A percentile compares a stretch with the other conserved stretches of the same genome.
phyloP scores from a whole-genome alignment of 148 eudicot genomes.

The Rhododendron molle region DNA sequence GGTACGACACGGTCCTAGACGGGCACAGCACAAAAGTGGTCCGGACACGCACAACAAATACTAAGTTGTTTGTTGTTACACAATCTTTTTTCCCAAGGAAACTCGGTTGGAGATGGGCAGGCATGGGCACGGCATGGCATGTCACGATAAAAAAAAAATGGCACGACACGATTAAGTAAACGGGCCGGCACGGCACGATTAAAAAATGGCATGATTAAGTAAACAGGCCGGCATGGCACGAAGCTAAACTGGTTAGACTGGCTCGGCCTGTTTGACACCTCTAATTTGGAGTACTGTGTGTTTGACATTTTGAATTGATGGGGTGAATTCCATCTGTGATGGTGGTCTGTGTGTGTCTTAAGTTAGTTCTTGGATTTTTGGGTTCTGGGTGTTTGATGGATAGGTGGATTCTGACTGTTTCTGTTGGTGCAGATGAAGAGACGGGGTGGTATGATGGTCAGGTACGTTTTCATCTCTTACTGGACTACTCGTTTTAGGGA shows the following conservation, averaged over 20 bases:
- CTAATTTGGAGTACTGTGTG: not conserved
- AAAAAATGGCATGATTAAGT: no score
- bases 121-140: no score
- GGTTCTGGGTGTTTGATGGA: conserved; percentile 4
- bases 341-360: not conserved
- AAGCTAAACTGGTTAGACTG: no score
- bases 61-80: no score
- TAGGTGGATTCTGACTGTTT: not conserved
- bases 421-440: conserved; percentile 72
- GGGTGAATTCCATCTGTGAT: not conserved
- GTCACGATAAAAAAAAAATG: no score
- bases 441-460: conserved; percentile 99
- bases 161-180: no score
- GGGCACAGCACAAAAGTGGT: no score
- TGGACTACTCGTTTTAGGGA: not conserved
- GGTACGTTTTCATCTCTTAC: conserved; percentile 37
- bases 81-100: no score
- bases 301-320: not conserved
- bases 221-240: not conserved
- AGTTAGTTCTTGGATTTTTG: not conserved
- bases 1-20: no score
- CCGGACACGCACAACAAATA: no score
- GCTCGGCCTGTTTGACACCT: not conserved
- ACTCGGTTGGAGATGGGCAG: not conserved
- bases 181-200: no score